Conservation (phyloP, 495 filamentous ascomycete genomes). For the Cudoniella acicularis region DNA sequence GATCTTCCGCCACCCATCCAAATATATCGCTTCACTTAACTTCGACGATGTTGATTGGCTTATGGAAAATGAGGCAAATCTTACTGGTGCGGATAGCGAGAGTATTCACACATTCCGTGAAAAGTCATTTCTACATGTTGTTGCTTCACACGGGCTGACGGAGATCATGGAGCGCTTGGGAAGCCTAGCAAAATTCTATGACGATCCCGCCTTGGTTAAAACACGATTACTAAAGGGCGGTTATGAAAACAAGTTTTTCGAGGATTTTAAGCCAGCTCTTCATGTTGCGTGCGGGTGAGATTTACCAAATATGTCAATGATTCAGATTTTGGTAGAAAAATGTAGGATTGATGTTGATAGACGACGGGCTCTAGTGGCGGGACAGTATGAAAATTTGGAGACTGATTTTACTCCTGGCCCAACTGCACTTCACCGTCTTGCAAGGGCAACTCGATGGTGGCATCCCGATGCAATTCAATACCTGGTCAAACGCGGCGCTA, state of each 20-base stretch:
- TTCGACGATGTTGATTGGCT: constrained; percentile 2
- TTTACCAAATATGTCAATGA: constrained; percentile 39
- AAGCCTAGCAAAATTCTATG: not conserved
- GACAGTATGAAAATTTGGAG: not conserved
- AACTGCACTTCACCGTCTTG: constrained; percentile 36
- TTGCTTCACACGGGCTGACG: not conserved
- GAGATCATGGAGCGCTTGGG: not conserved
- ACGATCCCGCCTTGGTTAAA: not conserved
- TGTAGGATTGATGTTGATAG: constrained; percentile 34
- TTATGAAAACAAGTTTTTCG: not conserved
- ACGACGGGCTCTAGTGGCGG: not conserved
- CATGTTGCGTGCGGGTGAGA: constrained; percentile 18
- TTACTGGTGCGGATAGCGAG: not conserved
- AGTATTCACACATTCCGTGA: no score
- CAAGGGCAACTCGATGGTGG: constrained; percentile 40
- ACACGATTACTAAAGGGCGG: constrained; percentile 5
- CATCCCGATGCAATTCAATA: constrained; percentile 39
- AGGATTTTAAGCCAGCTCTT: not conserved
- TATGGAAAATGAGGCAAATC: not conserved
- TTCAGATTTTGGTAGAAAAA: constrained; percentile 39
- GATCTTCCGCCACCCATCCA: not conserved
- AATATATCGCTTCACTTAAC: not conserved
- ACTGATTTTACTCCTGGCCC: constrained; percentile 15
- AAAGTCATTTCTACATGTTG: not conserved
- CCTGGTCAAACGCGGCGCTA: constrained; percentile 36